Evolutionary conservation across 495 filamentous ascomycete species (phyloP).

Genomic region (Aspergillus baeticus): DNA sequence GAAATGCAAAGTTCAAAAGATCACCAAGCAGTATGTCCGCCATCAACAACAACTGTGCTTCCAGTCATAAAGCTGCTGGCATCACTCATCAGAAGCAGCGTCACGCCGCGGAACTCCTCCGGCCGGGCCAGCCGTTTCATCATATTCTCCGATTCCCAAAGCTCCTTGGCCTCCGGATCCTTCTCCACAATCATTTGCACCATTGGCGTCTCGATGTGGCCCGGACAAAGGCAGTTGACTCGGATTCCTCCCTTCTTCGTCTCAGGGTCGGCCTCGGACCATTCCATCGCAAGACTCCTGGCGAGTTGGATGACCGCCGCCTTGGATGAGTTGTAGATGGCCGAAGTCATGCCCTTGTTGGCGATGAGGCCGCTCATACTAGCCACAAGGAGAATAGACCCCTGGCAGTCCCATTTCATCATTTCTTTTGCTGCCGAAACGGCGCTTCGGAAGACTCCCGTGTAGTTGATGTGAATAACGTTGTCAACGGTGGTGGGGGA

Average conservation of each 20-base stretch:
- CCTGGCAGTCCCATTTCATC: constrained; percentile 43
- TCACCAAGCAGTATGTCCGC: constrained; percentile 48
- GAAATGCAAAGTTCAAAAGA: not conserved
- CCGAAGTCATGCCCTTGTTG: constrained; percentile 58
- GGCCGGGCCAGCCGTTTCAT: constrained; percentile 52
- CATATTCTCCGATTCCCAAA: constrained; percentile 61
- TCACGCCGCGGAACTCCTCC: constrained; percentile 58
- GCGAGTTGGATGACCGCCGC: constrained; percentile 60
- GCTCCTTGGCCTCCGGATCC: constrained; percentile 47
- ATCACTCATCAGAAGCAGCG: constrained; percentile 50
- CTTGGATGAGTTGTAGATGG: constrained; percentile 63
- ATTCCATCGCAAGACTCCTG: constrained; percentile 64
- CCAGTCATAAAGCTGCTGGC: constrained; percentile 65
- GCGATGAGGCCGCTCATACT: constrained; percentile 73
- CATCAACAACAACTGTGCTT: constrained; percentile 49
- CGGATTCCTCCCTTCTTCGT: constrained; percentile 18
- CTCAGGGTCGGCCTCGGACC: constrained; percentile 33
- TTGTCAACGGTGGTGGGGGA: not conserved
- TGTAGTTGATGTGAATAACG: constrained; percentile 56
- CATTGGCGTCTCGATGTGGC: constrained; percentile 63
- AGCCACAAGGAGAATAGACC: constrained; percentile 66
- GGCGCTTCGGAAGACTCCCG: constrained; percentile 64
- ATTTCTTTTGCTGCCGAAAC: constrained; percentile 65
- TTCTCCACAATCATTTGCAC: constrained; percentile 54
- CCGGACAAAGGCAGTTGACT: constrained; percentile 44